These are phyloP conservation scores for Globomyces pollinis-pini DNA, from an alignment of 192 early-diverging fungal species.

Conservation along the genomic window DNA sequence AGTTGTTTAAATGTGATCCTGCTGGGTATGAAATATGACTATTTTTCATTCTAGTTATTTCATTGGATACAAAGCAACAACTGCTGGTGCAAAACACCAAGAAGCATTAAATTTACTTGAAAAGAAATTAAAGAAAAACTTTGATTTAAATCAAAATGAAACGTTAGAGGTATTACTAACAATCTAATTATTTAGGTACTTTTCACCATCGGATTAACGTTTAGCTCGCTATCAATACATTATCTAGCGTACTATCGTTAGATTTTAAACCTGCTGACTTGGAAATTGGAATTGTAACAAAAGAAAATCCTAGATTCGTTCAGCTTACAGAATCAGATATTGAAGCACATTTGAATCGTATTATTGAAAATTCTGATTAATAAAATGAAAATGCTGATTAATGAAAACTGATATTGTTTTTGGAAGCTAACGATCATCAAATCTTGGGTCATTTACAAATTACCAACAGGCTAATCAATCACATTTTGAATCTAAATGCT, in stretches of 20 bases:
- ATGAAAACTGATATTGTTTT: too few relatives aligned
- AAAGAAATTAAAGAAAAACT: constrained; percentile 95
- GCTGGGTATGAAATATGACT: constrained; percentile 56
- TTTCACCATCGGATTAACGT: too few relatives aligned
- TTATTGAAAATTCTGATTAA: constrained; percentile 74
- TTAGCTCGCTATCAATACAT: constrained; percentile 86
- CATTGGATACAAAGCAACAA: constrained; percentile 93
- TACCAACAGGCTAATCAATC: too few relatives aligned
- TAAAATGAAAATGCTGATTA: too few relatives aligned
- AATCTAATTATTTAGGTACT: too few relatives aligned
- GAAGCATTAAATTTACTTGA: constrained; percentile 94
- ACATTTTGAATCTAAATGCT: too few relatives aligned
- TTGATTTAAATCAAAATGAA: constrained; percentile 70
- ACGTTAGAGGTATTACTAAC: constrained; percentile 71
- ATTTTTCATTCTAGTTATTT: constrained; percentile 52
- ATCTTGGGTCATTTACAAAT: too few relatives aligned
- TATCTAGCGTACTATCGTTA: constrained; percentile 82
- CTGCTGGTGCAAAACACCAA: constrained; percentile 90
- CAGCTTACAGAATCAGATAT: constrained; percentile 73
- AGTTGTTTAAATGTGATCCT: constrained; percentile 96
- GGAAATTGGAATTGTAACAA: constrained; percentile 85
- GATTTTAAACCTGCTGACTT: constrained; percentile 97
- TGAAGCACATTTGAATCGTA: constrained; percentile 78
- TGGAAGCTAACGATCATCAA: too few relatives aligned
- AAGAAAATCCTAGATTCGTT: constrained; percentile 68